Base-by-base conservation (phyloP, 2,329 filamentous ascomycete genomes). In the Paracamarosporium sp. region DNA sequence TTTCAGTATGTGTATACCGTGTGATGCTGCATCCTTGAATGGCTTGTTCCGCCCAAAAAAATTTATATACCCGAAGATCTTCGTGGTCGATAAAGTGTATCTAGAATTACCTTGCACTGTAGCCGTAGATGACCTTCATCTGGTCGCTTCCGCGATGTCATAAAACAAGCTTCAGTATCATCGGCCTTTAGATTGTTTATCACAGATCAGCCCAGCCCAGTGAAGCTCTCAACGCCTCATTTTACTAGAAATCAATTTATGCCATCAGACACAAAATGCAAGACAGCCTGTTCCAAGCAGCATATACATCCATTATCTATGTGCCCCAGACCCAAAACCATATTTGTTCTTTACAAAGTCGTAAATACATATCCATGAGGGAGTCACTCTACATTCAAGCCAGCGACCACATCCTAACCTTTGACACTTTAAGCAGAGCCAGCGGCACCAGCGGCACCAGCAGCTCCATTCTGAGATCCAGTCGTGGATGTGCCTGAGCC, bases 381-480 rank as follows among this genome's bases (percentile, higher is more conserved):
- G 17, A 6, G 6, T 2, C 20, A 5, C 35, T 4, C 15, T 9
- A 9, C 36, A 11, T 40, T 7, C n/a, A 8, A 20, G 17, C 17
- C 7, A 20, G 17, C 6, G 36, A 20, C 17, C 36, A 40, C n/a
- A 9, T 22, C 4, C 36, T 17, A 20, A 17, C 6, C 36, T 7
- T 22, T 6, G 17, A 40, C 5, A 40, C 36, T 20, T 17, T 40
- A 40, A 46, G 52, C 24, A 20, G 43, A 31, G 30, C 55, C 41
- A 22, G 50, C 33, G 27, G 35, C 28, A 31, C 25, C 47, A 30
- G 47, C 31, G n/a, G 36, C 50, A n/a, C 45, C 56, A 31, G n/a
- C 47, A 30, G 47, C 31, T 22, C 27, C 50, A n/a, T 36, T 51
- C 12, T 35, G 31, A 4, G 31, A 35, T 12, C 7, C 12, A 35